Evolutionary conservation across 1,139 yeast genomes (phyloP).

Genomic region (Hanseniaspora sp.): DNA sequence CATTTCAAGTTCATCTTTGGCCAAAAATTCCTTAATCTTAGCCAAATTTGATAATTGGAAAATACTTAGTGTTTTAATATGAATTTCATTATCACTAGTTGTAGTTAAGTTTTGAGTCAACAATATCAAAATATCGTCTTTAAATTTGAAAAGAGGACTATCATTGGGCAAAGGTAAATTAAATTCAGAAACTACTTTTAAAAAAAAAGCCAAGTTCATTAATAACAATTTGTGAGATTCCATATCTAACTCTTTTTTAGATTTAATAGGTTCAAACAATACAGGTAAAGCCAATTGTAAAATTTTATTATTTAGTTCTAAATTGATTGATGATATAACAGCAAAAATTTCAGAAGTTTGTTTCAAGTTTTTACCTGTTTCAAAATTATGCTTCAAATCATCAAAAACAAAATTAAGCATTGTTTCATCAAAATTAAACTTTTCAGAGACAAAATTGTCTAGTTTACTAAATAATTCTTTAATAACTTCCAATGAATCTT

Average conservation of each 20-base stretch:
- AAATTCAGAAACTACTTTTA: slow-evolving; percentile 29
- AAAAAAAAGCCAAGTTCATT: slow-evolving; percentile 49
- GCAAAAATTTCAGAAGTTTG: slow-evolving; percentile 54
- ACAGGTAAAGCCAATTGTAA: slow-evolving; percentile 33
- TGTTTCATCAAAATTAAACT: slow-evolving; percentile 26
- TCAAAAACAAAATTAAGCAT: slow-evolving; percentile 37
- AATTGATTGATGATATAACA: slow-evolving; percentile 40
- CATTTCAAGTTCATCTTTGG: slow-evolving; percentile 45
- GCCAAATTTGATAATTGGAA: slow-evolving; percentile 51
- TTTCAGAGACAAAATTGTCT: slow-evolving; percentile 21
- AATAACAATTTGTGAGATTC: slow-evolving; percentile 52
- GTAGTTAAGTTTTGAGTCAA: slow-evolving; percentile 58
- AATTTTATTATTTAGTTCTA: slow-evolving; percentile 38
- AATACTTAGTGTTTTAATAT: slow-evolving; percentile 55
- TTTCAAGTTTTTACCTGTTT: slow-evolving; percentile 44
- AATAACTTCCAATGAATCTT: slow-evolving; percentile 42
- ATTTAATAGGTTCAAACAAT: slow-evolving; percentile 28
- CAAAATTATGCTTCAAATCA: slow-evolving; percentile 50
- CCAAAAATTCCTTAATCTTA: slow-evolving; percentile 38
- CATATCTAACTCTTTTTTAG: slow-evolving; percentile 29
- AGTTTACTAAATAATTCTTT: slow-evolving; percentile 34
- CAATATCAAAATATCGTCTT: slow-evolving; percentile 57
- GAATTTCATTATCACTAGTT: slow-evolving; percentile 53
- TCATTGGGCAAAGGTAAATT: slow-evolving; percentile 18
- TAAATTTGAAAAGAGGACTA: slow-evolving; percentile 36